Evolutionary conservation across 108 stramenopile genomes (phyloP).

Genomic region (Aureococcus anophagefferens): DNA sequence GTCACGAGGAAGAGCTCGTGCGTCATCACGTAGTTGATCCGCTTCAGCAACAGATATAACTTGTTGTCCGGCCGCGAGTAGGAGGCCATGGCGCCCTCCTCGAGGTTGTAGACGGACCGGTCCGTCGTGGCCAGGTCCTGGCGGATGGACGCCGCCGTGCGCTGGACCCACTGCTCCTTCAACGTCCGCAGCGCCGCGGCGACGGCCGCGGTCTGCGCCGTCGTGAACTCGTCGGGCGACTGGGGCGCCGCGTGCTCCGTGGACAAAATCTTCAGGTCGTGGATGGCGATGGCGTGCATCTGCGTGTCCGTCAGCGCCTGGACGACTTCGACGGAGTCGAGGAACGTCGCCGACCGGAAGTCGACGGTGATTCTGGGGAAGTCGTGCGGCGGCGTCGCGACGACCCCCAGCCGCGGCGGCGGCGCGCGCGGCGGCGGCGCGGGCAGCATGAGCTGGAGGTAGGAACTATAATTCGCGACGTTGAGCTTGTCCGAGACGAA

Average conservation of each 20-base stretch:
- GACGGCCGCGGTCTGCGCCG: constrained; percentile 20
- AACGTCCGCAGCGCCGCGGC: constrained; percentile 16
- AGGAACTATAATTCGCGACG: constrained; percentile 9
- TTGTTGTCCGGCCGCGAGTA: constrained; percentile 23
- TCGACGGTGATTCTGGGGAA: constrained; percentile 5
- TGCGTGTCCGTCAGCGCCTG: constrained; percentile 11
- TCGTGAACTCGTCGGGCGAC: constrained; percentile 25
- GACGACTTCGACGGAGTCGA: constrained; percentile 14
- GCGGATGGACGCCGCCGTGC: constrained; percentile 5
- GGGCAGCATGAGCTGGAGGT: constrained; percentile 10
- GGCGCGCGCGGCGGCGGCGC: constrained; percentile 16
- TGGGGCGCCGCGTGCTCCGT: constrained; percentile 11
- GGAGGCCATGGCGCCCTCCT: constrained; percentile 18
- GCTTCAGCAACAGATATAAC: constrained; percentile 1
- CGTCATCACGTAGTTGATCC: constrained; percentile 15
- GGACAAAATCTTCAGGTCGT: constrained; percentile 9
- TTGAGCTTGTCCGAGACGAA: constrained; percentile 21
- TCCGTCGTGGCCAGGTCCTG: constrained; percentile 5
- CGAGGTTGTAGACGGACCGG: constrained; percentile 18
- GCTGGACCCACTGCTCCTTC: constrained; percentile 3
- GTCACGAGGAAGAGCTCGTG: constrained; percentile 22
- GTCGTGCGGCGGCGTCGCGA: constrained; percentile 21
- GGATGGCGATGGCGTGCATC: constrained; percentile 16
- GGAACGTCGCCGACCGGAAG: constrained; percentile 18
- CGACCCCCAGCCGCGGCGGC: constrained; percentile 11